Evolutionary conservation across 2,329 filamentous ascomycete species (phyloP), one percentile per base, ranked within the genome.

Genomic region (Aspergillus sojae): DNA sequence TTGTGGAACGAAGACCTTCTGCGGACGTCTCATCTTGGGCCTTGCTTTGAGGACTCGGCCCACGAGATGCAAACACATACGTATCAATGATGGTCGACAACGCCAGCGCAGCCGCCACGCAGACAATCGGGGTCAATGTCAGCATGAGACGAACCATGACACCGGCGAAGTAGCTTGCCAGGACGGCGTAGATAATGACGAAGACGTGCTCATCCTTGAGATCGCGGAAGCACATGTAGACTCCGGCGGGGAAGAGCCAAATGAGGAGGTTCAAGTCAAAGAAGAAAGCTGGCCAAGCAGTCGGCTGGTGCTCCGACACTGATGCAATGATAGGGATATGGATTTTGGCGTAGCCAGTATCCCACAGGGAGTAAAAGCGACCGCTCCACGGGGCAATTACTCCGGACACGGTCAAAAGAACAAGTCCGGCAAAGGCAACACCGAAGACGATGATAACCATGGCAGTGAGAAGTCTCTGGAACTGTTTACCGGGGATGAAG

Each of bases 101-200:
- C 19, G 93, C 92, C 73, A 99, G 88, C 52, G 94, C 95, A 60
- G 94, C 93, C 48, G 95, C 91, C 69, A 97, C 93, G 79, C 95
- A 99, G 57, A 99, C 95, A 69, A 99, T 90, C 1, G 95, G 95
- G 1, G 95, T 99, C 70, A 99, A 83, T 0, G 95, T 99, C 66
- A 99, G 87, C 95, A 99, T 99, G 73, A 99, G 84, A 81, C 95
- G 93, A 65, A 99, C 95, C 95, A 99, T 99, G 81, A 99, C 96
- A 77, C 95, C 95, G 28, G 96, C 93, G 74, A 99, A 99, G 84
- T 99, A 99, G 81, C 93, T 97, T 69, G 93, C 92, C 68, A 98
- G 90, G 53, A 99, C 88, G n/a, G 94, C 89, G 77, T 99, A 99
- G 70, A 98, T 96, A 73, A 99, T 91, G 71, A 99, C 88, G 75